Evolutionary conservation across 108 stramenopile species (phyloP).

Genomic region (Aurantiochytrium sp.): DNA sequence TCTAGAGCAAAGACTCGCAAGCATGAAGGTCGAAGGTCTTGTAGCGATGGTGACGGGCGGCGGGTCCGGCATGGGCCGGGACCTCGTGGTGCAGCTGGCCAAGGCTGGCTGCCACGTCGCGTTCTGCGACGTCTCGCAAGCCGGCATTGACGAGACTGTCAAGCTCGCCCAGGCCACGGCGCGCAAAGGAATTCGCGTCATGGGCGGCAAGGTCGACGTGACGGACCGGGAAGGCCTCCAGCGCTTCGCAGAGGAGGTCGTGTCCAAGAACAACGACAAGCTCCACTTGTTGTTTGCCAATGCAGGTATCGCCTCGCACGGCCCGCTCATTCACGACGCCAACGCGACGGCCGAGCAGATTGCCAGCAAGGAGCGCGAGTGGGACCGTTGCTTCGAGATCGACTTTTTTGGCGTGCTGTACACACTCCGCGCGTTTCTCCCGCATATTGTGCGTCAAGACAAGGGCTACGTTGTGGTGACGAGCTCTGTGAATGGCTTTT

Average conservation of each 20-base stretch:
- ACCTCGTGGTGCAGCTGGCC: neutral
- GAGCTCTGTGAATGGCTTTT: neutral
- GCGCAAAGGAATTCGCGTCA: neutral
- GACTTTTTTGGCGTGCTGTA: conserved; percentile 11
- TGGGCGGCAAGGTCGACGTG: neutral
- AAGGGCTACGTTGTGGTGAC: neutral
- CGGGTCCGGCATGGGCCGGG: neutral
- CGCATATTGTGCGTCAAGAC: neutral
- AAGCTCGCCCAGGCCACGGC: neutral
- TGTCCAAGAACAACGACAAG: neutral
- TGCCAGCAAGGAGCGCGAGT: neutral
- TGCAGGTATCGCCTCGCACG: neutral
- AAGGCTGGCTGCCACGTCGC: neutral
- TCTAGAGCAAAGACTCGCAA: neutral
- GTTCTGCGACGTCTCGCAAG: neutral
- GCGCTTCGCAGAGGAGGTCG: neutral
- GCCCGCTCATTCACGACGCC: neutral
- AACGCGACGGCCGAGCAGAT: neutral
- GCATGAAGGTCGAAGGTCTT: neutral
- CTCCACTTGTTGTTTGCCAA: neutral
- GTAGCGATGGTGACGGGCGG: conserved; percentile 2
- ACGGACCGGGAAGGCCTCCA: neutral
- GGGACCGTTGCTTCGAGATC: conserved; percentile 1
- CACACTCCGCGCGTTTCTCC: neutral
- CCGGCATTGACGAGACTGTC: neutral